phyloP scores from a whole-genome alignment of 2,329 filamentous ascomycete genomes.

The Paecilomyces sp. region DNA sequence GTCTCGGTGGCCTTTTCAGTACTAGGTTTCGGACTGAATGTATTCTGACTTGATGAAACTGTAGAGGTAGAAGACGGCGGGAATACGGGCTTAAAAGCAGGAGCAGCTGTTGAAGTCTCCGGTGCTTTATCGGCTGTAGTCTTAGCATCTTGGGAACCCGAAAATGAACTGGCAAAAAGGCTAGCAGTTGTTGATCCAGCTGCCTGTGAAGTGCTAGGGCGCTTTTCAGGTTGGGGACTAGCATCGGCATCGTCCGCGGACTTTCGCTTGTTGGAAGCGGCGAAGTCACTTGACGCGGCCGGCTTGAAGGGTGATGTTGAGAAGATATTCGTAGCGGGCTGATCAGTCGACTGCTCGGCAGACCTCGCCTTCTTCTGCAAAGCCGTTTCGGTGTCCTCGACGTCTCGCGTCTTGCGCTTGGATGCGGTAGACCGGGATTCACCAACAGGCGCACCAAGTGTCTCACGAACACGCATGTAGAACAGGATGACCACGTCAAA shows the following conservation, averaged over 20 bases:
- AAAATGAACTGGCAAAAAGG: conserved; percentile 24
- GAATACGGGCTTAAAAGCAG: conserved; percentile 11
- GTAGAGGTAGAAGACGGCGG: conserved; percentile 6
- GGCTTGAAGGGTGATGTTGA: conserved; percentile 11
- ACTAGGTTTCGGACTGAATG: conserved; percentile 15
- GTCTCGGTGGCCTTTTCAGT: conserved; percentile 3
- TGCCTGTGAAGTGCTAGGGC: conserved; percentile 3
- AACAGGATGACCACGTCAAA: conserved; percentile 30
- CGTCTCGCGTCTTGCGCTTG: conserved; percentile 21
- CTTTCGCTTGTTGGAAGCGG: conserved; percentile 10
- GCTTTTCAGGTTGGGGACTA: conserved; percentile 11
- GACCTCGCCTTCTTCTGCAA: conserved; percentile 17
- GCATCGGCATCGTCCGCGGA: conserved; percentile 10
- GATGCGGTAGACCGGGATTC: conserved; percentile 10
- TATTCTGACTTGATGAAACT: conserved; percentile 9
- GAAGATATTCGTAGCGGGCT: conserved; percentile 5
- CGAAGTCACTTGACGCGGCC: conserved; percentile 2
- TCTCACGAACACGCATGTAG: conserved; percentile 31
- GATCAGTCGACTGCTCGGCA: conserved; percentile 5
- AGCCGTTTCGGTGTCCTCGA: conserved; percentile 8
- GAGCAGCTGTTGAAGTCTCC: not conserved
- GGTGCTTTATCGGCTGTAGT: conserved; percentile 1
- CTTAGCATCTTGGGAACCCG: conserved; percentile 12
- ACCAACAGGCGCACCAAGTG: conserved; percentile 28
- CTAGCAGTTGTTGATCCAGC: conserved; percentile 19